Conservation (phyloP, 176 grass and related monocot genomes). For the Avena atlantica region DNA sequence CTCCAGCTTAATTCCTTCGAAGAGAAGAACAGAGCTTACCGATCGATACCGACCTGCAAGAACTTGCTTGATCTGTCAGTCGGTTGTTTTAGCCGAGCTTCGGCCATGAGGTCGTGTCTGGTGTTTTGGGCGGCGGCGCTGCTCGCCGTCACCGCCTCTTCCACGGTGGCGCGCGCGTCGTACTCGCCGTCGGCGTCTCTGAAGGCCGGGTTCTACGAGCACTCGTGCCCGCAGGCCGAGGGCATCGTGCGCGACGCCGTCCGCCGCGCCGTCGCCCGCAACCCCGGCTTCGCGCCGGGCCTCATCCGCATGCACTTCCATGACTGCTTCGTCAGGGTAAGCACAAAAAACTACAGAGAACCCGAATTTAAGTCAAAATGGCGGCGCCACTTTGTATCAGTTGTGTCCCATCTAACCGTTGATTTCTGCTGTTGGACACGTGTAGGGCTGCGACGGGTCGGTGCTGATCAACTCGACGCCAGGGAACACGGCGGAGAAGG, state of each 20-base stretch:
- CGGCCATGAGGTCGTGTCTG: not conserved
- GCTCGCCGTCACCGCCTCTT: not conserved
- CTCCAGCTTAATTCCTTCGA: not conserved
- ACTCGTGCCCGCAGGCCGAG: constrained; percentile 65
- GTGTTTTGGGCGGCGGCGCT: constrained; percentile 12
- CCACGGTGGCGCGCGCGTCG: constrained; percentile 26
- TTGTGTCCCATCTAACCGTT: not conserved
- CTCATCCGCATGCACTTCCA: constrained; percentile 90
- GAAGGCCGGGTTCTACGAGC: constrained; percentile 64
- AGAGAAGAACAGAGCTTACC: not conserved
- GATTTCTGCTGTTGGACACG: not conserved
- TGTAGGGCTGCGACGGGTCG: constrained; percentile 48
- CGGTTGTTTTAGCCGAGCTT: not conserved
- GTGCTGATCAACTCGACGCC: constrained; percentile 49
- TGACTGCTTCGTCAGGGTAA: constrained; percentile 95
- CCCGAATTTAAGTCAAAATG: not conserved
- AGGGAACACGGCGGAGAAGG: constrained; percentile 28
- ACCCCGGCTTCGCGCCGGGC: constrained; percentile 57
- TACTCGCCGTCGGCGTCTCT: not conserved
- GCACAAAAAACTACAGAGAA: not conserved
- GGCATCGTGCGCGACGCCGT: constrained; percentile 65
- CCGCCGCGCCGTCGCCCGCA: constrained; percentile 30
- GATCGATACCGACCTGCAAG: not conserved
- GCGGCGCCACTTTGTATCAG: not conserved
- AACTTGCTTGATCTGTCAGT: too few relatives aligned